Percentiles rank a stretch among this genome's conserved stretches.
phyloP scores from a whole-genome alignment of 2,329 filamentous ascomycete species.

The Gremmenia infestans region DNA sequence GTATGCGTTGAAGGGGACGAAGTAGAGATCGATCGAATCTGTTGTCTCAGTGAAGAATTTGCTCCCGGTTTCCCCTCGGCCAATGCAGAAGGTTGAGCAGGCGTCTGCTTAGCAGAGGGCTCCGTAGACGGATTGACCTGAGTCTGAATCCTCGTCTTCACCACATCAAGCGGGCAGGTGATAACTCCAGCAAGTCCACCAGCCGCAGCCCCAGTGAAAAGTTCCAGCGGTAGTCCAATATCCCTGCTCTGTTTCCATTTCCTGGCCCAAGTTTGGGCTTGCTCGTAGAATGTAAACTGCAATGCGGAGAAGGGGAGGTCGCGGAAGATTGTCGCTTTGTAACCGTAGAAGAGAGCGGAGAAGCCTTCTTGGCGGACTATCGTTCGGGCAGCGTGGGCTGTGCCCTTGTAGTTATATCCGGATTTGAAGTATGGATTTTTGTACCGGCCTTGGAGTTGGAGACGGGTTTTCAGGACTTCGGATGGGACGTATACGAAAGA shows the following conservation, averaged over 20 bases:
- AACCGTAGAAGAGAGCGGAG: constrained; percentile 88
- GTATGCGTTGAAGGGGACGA: constrained; percentile 83
- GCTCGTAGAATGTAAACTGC: constrained; percentile 98
- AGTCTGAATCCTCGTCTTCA: constrained; percentile 94
- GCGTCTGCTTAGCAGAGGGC: constrained; percentile 20
- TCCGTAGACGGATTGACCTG: constrained; percentile 57
- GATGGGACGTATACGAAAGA: constrained; percentile 94
- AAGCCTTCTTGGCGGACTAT: constrained; percentile 81
- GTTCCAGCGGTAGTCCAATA: constrained; percentile 79
- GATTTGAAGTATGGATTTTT: constrained; percentile 93
- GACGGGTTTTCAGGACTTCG: constrained; percentile 93
- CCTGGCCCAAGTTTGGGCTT: constrained; percentile 79
- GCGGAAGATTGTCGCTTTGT: constrained; percentile 89
- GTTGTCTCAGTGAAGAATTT: constrained; percentile 30
- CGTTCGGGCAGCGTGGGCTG: constrained; percentile 75
- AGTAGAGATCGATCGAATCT: constrained; percentile 77
- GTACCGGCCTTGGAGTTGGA: constrained; percentile 90
- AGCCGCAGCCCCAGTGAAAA: constrained; percentile 82
- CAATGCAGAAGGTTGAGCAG: constrained; percentile 17
- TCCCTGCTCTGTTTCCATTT: constrained; percentile 73
- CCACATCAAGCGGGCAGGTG: constrained; percentile 93
- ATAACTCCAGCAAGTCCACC: constrained; percentile 91
- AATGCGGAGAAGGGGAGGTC: constrained; percentile 94
- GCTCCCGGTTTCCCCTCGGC: constrained; percentile 26
- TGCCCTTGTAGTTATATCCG: constrained; percentile 92